Percentiles rank a stretch among this genome's conserved stretches.
These are phyloP conservation scores for Colletotrichum orbiculare DNA, from an alignment of 2,329 filamentous ascomycete species.

Conservation along the genomic window DNA sequence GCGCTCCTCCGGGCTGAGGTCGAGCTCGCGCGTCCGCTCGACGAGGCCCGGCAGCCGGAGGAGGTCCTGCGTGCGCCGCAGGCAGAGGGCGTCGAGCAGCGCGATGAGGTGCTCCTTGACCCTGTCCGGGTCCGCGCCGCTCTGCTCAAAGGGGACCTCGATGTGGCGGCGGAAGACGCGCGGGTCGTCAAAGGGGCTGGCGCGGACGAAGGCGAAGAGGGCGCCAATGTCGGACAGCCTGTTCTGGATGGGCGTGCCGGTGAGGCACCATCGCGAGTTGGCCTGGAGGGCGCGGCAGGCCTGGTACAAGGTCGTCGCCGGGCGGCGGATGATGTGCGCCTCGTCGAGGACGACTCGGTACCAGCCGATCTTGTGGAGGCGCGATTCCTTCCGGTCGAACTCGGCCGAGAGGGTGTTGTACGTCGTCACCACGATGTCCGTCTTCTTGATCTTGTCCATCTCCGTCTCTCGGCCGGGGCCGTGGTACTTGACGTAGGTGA, in stretches of 20 bases:
- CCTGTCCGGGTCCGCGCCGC: conserved; percentile 21
- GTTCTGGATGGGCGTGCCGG: conserved; percentile 66
- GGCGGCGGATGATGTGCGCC: conserved; percentile 60
- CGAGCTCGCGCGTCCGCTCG: conserved; percentile 41
- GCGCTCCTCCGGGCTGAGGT: conserved; percentile 43
- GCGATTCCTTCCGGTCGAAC: conserved; percentile 33
- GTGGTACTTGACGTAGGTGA: conserved; percentile 51
- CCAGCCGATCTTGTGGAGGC: conserved; percentile 52
- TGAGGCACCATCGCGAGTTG: conserved; percentile 62
- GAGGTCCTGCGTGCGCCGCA: conserved; percentile 55
- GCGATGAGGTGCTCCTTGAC: conserved; percentile 45
- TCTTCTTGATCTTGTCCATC: conserved; percentile 42
- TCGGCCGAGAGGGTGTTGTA: conserved; percentile 58
- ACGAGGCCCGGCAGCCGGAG: conserved; percentile 48
- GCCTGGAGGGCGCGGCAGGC: conserved; percentile 55
- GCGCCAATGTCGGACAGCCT: conserved; percentile 62
- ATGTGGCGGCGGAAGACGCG: conserved; percentile 57
- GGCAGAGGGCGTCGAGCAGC: conserved; percentile 51
- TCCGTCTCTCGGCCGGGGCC: conserved; percentile 44
- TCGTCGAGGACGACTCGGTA: conserved; percentile 57
- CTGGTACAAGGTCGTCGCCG: conserved; percentile 55
- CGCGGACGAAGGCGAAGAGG: conserved; percentile 59
- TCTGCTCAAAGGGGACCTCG: conserved; percentile 50
- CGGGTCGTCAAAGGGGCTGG: conserved; percentile 53
- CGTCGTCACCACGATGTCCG: conserved; percentile 59